Evolutionary conservation across 2,329 filamentous ascomycete genomes (phyloP).

Genomic region (Trichoderma pleuroti): DNA sequence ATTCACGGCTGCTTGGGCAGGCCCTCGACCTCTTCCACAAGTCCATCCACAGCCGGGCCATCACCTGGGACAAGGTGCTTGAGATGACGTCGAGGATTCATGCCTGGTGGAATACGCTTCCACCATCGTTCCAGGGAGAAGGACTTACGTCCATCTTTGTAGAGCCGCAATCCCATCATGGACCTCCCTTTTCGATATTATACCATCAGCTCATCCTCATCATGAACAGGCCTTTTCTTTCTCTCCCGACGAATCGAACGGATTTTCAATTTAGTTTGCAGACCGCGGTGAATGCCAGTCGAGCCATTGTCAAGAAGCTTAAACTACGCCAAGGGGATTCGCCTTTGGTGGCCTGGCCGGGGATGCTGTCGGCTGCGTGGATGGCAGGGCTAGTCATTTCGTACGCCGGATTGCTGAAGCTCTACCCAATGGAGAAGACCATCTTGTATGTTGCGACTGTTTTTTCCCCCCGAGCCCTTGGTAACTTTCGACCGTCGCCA

Average conservation of each 20-base stretch:
- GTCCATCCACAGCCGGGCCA: constrained; percentile 13
- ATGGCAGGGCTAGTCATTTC: constrained; percentile 11
- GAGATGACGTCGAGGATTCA: constrained; percentile 17
- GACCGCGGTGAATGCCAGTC: constrained; percentile 6
- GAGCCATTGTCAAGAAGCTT: constrained; percentile 13
- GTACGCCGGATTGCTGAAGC: not conserved
- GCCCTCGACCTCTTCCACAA: constrained; percentile 16
- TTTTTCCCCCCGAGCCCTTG: not conserved
- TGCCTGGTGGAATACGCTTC: constrained; percentile 15
- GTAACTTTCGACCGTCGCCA: not conserved
- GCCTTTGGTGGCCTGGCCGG: constrained; percentile 8
- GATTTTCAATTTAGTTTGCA: constrained; percentile 13
- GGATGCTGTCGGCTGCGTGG: constrained; percentile 14
- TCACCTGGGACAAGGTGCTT: constrained; percentile 14
- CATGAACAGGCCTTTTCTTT: constrained; percentile 12
- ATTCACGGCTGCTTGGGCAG: constrained; percentile 13
- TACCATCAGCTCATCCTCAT: constrained; percentile 15
- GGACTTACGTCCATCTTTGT: constrained; percentile 10
- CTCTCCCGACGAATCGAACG: constrained; percentile 8
- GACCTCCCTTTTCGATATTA: constrained; percentile 13
- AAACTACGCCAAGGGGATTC: constrained; percentile 10
- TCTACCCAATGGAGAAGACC: constrained; percentile 15
- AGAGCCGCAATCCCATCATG: constrained; percentile 6
- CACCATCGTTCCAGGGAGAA: constrained; percentile 4
- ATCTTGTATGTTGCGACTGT: not conserved